Percentiles rank a stretch among this genome's conserved stretches.
Conservation (phyloP, 2,329 filamentous ascomycete genomes). For the Penicillium italicum region DNA sequence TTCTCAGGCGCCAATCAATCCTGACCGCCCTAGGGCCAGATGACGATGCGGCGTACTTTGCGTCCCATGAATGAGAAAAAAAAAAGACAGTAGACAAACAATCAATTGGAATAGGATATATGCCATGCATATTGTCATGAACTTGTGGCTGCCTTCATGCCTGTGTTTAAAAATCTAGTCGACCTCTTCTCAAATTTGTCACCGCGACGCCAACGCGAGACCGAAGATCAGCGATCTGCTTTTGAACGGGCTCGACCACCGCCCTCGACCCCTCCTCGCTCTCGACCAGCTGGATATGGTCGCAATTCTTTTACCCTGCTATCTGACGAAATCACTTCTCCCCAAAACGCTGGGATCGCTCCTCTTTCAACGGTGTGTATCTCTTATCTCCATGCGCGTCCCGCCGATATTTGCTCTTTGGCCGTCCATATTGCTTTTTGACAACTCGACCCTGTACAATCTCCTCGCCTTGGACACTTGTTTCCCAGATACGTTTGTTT, state of each 20-base stretch:
- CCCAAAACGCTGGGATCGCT: background rate
- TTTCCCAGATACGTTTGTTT: background rate
- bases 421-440: background rate
- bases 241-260: background rate
- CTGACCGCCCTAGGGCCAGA: conserved; percentile 8
- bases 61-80: background rate
- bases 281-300: background rate
- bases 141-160: conserved; percentile 12
- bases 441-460: background rate
- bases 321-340: background rate
- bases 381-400: background rate
- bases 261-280: conserved; percentile 9
- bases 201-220: conserved; percentile 16
- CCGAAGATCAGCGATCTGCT: conserved; percentile 14
- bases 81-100: background rate
- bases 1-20: background rate
- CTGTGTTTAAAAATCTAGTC: conserved; percentile 16
- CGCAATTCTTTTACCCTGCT: background rate
- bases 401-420: background rate
- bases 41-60: conserved; percentile 8
- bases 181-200: conserved; percentile 18
- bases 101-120: conserved; percentile 5
- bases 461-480: background rate
- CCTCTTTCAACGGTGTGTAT: conserved; percentile 13
- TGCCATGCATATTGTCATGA: conserved; percentile 8